These are phyloP conservation scores for Singerocomus inundabilis DNA, from an alignment of 1,284 basidiomycete species.

Conservation along the genomic window DNA sequence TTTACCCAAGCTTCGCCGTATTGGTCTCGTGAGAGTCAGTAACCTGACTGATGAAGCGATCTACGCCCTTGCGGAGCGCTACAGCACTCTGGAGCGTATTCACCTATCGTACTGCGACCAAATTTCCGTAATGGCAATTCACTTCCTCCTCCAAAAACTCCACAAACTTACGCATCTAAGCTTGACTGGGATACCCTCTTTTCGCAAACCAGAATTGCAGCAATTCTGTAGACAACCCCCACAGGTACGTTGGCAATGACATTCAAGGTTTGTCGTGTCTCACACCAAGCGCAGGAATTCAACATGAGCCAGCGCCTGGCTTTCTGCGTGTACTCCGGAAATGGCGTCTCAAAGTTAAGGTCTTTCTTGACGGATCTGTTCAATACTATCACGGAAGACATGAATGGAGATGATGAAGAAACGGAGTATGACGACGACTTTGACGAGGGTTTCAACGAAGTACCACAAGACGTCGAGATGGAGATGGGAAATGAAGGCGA, in stretches of 20 bases:
- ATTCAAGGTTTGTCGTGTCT: constrained; percentile 1
- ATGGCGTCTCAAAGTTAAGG: constrained; percentile 84
- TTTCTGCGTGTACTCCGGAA: constrained; percentile 97
- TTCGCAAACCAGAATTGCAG: constrained; percentile 84
- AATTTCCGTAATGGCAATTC: constrained; percentile 88
- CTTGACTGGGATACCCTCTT: constrained; percentile 93
- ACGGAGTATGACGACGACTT: constrained; percentile 73
- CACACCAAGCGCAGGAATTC: constrained; percentile 67
- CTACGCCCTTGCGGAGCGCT: constrained; percentile 79
- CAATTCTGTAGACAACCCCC: constrained; percentile 90
- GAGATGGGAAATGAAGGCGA: constrained; percentile 45
- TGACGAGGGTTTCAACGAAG: constrained; percentile 49
- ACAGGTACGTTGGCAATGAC: constrained; percentile 50
- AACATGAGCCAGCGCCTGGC: constrained; percentile 88
- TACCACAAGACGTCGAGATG: constrained; percentile 52
- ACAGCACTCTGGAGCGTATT: constrained; percentile 88
- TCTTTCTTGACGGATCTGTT: constrained; percentile 73
- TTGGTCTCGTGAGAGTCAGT: constrained; percentile 91
- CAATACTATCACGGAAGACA: constrained; percentile 66
- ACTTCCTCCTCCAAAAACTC: constrained; percentile 86
- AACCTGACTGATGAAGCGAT: constrained; percentile 95
- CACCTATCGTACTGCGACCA: constrained; percentile 98
- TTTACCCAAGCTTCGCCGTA: constrained; percentile 88
- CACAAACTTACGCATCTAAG: constrained; percentile 92
- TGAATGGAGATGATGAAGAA: constrained; percentile 63